A percentile compares a stretch with the other conserved stretches of the same genome.
Conservation (phyloP, 768 basidiomycete genomes). For the Kwoniella shandongensis region DNA sequence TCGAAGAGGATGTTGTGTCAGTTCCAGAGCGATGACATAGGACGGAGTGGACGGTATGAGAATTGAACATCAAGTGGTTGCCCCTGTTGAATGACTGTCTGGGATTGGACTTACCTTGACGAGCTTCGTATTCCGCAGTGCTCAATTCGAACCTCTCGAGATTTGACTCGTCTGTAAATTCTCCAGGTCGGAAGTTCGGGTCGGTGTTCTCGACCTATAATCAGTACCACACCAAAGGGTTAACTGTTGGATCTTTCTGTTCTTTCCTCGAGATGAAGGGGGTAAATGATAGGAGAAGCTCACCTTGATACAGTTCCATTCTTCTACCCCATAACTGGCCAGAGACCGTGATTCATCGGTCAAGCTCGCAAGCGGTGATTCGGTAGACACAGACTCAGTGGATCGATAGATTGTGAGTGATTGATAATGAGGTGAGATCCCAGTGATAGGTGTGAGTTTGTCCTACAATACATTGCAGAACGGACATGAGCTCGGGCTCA, state of each 20-base stretch:
- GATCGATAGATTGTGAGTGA: constrained; percentile 64
- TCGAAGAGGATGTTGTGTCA: background rate
- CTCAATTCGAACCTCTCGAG: constrained; percentile 92
- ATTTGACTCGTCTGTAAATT: constrained; percentile 76
- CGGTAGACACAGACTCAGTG: constrained; percentile 55
- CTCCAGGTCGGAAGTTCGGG: constrained; percentile 72
- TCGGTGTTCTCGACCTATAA: constrained; percentile 71
- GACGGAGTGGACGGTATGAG: background rate
- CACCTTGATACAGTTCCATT: constrained; percentile 81
- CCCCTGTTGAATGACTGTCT: too few species aligned
- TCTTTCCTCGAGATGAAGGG: background rate
- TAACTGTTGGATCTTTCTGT: background rate
- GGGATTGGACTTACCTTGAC: constrained; percentile 63
- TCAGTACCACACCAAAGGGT: background rate
- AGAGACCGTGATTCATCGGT: constrained; percentile 68
- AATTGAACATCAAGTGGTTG: background rate
- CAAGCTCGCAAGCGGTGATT: constrained; percentile 59
- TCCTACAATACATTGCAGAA: constrained; percentile 59
- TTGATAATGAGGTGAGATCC: constrained; percentile 75
- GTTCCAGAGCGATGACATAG: too few species aligned
- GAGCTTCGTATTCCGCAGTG: constrained; percentile 72
- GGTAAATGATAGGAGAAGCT: constrained; percentile 30
- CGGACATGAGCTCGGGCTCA: constrained; percentile 27
- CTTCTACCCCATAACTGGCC: constrained; percentile 70
- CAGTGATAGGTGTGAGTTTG: constrained; percentile 89